These are phyloP conservation scores for Protomyces gravidus DNA, from an alignment of 1,139 yeast species.

Conservation along the genomic window DNA sequence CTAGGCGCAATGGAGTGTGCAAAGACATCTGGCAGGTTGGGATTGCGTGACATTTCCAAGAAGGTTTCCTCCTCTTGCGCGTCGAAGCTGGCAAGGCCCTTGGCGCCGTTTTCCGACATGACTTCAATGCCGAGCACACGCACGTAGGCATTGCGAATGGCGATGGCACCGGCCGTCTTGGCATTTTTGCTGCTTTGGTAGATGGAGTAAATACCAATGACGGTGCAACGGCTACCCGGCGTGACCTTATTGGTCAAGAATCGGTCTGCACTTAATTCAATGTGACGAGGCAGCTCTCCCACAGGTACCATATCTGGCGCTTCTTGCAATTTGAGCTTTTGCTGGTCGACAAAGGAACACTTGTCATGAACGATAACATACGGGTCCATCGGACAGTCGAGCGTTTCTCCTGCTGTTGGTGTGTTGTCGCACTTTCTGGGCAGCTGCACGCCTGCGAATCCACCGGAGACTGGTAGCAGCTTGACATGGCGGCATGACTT, in stretches of 20 bases:
- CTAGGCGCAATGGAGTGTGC: constrained; percentile 94
- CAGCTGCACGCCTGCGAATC: constrained; percentile 72
- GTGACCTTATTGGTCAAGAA: constrained; percentile 83
- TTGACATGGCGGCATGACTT: constrained; percentile 79
- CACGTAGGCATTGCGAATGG: constrained; percentile 88
- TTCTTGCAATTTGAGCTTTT: constrained; percentile 86
- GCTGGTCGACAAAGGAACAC: constrained; percentile 89
- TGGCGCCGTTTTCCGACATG: constrained; percentile 68
- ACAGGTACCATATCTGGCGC: constrained; percentile 98
- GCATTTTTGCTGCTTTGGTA: constrained; percentile 61
- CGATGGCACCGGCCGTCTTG: constrained; percentile 54
- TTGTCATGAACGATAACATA: constrained; percentile 90
- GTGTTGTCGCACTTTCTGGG: constrained; percentile 66
- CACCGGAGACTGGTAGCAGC: constrained; percentile 60
- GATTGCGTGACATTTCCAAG: constrained; percentile 69
- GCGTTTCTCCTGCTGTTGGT: constrained; percentile 56
- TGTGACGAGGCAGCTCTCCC: constrained; percentile 97
- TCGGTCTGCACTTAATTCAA: constrained; percentile 80
- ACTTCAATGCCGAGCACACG: constrained; percentile 82
- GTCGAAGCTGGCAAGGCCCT: constrained; percentile 60
- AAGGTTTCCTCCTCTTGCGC: constrained; percentile 95
- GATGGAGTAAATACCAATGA: constrained; percentile 87
- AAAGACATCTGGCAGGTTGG: constrained; percentile 76
- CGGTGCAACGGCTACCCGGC: constrained; percentile 92
- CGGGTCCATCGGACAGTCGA: constrained; percentile 84